These are phyloP conservation scores for Hypoxylon sp. DNA, from an alignment of 2,329 filamentous ascomycete genomes.

Conservation along the genomic window DNA sequence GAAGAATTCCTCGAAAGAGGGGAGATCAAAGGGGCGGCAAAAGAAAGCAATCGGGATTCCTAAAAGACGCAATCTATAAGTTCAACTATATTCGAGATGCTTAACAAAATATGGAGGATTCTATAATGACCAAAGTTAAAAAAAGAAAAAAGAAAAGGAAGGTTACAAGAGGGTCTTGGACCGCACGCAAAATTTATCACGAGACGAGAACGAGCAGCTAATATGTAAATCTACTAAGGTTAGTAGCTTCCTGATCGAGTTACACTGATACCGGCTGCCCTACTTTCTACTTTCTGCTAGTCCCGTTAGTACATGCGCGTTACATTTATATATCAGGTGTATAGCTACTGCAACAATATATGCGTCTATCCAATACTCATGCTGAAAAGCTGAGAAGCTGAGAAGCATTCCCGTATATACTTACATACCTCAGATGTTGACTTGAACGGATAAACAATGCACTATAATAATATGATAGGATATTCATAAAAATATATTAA, in stretches of 20 bases:
- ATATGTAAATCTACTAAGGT: neutral
- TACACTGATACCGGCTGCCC: slow-evolving; percentile 1
- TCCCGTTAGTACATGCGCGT: too few species aligned
- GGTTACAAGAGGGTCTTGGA: neutral
- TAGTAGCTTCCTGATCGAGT: slow-evolving; percentile 26
- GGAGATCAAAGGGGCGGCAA: neutral
- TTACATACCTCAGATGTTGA: too few species aligned
- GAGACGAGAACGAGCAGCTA: neutral
- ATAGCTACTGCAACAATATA: too few species aligned
- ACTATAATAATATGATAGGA: too few species aligned
- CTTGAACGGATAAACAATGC: too few species aligned
- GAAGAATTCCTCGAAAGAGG: too few species aligned
- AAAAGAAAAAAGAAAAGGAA: neutral
- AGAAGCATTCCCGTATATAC: too few species aligned
- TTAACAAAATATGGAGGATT: neutral
- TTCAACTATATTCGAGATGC: slow-evolving; percentile 3
- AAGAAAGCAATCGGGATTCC: neutral
- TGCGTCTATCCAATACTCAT: too few species aligned
- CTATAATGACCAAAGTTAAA: slow-evolving; percentile 7
- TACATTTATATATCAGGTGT: too few species aligned
- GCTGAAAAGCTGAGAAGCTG: too few species aligned
- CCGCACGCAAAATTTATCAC: slow-evolving; percentile 24
- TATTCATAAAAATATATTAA: too few species aligned
- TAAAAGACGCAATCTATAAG: slow-evolving; percentile 8
- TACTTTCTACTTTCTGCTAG: too few species aligned